Percentiles rank a stretch among this genome's conserved stretches.
These are phyloP conservation scores for Paecilomyces niveus DNA, from an alignment of 2,329 filamentous ascomycete genomes.

Conservation along the genomic window DNA sequence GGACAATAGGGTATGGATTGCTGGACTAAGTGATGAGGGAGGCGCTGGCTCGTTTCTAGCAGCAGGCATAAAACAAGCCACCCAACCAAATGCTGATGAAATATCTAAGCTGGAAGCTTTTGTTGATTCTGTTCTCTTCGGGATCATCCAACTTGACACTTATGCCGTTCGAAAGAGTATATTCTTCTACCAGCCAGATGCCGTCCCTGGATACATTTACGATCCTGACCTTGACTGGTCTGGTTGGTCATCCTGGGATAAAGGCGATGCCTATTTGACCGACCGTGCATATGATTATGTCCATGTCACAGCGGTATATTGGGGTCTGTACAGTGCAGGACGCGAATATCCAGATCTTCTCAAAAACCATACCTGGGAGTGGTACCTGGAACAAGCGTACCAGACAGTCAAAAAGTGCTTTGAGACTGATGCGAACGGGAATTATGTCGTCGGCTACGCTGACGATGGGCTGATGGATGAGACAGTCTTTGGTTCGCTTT, in stretches of 20 bases:
- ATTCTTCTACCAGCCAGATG: conserved; percentile 50
- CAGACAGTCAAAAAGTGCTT: conserved; percentile 40
- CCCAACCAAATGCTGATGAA: conserved; percentile 44
- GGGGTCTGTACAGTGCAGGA: conserved; percentile 51
- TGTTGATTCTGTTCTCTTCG: conserved; percentile 45
- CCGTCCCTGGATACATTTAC: conserved; percentile 41
- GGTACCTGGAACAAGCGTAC: conserved; percentile 52
- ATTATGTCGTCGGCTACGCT: conserved; percentile 19
- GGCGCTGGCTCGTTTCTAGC: conserved; percentile 52
- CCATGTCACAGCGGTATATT: conserved; percentile 50
- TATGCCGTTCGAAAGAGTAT: conserved; percentile 49
- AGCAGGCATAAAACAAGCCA: conserved; percentile 48
- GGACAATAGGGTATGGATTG: conserved; percentile 49
- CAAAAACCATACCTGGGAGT: conserved; percentile 39
- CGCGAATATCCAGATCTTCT: conserved; percentile 42
- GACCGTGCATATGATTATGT: conserved; percentile 55
- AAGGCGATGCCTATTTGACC: conserved; percentile 37
- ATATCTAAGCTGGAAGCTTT: conserved; percentile 50
- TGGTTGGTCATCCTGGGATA: conserved; percentile 48
- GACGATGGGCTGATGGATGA: conserved; percentile 53
- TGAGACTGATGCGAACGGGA: conserved; percentile 28
- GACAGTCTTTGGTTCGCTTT: conserved; percentile 49
- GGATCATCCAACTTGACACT: conserved; percentile 40
- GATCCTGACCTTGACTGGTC: conserved; percentile 40
- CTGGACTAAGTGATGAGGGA: conserved; percentile 54